Evolutionary conservation across 805 yeast species (phyloP).

Genomic region (Wickerhamiella azymoides): DNA sequence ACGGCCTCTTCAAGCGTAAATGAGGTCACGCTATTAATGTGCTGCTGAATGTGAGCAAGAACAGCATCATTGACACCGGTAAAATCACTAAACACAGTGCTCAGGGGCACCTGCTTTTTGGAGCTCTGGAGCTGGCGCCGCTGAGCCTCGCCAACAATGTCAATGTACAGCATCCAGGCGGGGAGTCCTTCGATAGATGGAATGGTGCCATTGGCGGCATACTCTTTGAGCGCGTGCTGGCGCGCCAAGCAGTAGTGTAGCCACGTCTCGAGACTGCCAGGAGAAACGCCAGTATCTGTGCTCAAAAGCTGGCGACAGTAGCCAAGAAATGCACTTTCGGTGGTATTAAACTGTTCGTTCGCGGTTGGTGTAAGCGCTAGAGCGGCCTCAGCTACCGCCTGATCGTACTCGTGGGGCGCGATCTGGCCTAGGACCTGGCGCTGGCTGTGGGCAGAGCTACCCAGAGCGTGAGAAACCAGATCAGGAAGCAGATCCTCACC

Average conservation of each 20-base stretch:
- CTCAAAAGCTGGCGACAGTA: neutral
- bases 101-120: neutral
- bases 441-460: neutral
- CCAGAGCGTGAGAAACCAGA: neutral
- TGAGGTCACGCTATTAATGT: neutral
- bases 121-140: neutral
- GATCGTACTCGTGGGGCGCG: neutral
- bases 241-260: neutral
- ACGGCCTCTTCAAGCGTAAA: neutral
- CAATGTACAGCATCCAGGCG: slow-evolving; percentile 7
- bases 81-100: neutral
- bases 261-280: neutral
- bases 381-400: neutral
- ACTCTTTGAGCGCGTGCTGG: neutral
- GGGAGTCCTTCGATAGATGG: neutral
- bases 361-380: neutral
- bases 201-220: neutral
- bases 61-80: neutral
- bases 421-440: neutral
- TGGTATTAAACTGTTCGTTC: neutral
- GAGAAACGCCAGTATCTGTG: neutral
- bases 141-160: neutral
- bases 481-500: neutral
- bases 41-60: neutral
- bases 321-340: neutral